phyloP scores from a whole-genome alignment of 2,329 filamentous ascomycete species.

The Didymosphaeria variabile region DNA sequence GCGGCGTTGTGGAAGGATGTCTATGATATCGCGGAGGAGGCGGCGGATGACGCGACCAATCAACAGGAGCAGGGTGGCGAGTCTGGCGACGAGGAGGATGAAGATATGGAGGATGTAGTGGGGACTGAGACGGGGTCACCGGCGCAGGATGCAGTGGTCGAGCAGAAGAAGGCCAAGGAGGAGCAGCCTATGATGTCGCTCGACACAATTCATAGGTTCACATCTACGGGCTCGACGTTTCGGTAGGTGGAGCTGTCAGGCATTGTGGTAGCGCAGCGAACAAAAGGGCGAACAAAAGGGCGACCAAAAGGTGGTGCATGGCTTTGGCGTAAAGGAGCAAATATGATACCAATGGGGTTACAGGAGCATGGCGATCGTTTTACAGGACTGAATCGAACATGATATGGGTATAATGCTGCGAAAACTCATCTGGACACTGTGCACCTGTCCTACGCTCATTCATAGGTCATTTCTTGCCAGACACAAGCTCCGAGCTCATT shows the following conservation, averaged over 20 bases:
- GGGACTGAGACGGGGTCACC: slow-evolving; percentile 2
- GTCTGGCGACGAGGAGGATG: slow-evolving; percentile 16
- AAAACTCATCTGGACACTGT: not conserved
- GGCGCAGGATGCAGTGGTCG: not conserved
- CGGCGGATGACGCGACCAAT: slow-evolving; percentile 5
- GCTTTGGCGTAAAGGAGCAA: slow-evolving; percentile 10
- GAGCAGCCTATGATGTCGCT: slow-evolving; percentile 33
- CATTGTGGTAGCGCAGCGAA: not conserved
- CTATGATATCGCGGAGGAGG: slow-evolving; percentile 14
- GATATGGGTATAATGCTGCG: slow-evolving; percentile 10
- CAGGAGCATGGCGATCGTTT: not conserved
- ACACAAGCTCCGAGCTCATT: too few species aligned
- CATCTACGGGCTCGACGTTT: slow-evolving; percentile 29
- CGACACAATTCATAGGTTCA: slow-evolving; percentile 36
- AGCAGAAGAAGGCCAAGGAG: slow-evolving; percentile 21
- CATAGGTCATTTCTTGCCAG: not conserved
- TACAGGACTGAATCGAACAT: not conserved
- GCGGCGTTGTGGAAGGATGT: slow-evolving; percentile 16
- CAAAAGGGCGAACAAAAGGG: too few species aligned
- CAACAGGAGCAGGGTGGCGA: not conserved
- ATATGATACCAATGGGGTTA: slow-evolving; percentile 10
- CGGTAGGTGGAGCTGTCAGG: not conserved
- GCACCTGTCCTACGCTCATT: not conserved
- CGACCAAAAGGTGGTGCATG: not conserved
- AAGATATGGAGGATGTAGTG: slow-evolving; percentile 23